These are phyloP conservation scores for Porodaedalea pini DNA, from an alignment of 1,284 basidiomycete genomes.

Conservation along the genomic window DNA sequence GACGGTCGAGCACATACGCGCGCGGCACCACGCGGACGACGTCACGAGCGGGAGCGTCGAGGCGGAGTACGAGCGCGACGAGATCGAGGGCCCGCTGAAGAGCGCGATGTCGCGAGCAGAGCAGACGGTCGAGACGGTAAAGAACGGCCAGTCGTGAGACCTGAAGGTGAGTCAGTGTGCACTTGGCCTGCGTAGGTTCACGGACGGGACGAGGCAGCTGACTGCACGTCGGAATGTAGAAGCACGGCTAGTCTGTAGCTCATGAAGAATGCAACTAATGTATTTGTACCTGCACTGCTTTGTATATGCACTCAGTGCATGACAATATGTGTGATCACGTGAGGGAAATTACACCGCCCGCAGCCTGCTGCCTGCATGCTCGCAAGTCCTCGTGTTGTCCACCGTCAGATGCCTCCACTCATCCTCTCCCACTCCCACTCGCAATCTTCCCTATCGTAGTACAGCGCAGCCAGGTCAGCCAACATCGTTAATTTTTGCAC, in stretches of 20 bases:
- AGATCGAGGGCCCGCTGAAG: slow-evolving; percentile 15
- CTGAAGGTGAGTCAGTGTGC: not conserved
- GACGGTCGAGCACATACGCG: slow-evolving; percentile 39
- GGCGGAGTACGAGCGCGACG: slow-evolving; percentile 33
- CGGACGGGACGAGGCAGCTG: not conserved
- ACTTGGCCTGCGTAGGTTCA: not conserved
- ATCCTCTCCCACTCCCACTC: not conserved
- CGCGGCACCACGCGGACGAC: slow-evolving; percentile 34
- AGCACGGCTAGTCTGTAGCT: not conserved
- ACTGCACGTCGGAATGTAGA: not conserved
- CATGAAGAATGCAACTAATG: not conserved
- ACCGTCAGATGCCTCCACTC: not conserved
- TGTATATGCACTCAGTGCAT: not conserved
- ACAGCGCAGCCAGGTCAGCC: not conserved
- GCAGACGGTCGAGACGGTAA: not conserved
- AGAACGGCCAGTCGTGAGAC: not conserved
- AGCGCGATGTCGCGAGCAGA: slow-evolving; percentile 4
- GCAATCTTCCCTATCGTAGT: not conserved
- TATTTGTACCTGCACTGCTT: not conserved
- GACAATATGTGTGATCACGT: not conserved
- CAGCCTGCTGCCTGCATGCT: no score
- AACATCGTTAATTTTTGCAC: not conserved
- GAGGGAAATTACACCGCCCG: not conserved
- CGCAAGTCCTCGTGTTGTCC: not conserved
- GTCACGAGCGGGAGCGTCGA: slow-evolving; percentile 23